Base-by-base conservation (phyloP, 306 rosid species). In the Cyclanthera cordifolia region DNA sequence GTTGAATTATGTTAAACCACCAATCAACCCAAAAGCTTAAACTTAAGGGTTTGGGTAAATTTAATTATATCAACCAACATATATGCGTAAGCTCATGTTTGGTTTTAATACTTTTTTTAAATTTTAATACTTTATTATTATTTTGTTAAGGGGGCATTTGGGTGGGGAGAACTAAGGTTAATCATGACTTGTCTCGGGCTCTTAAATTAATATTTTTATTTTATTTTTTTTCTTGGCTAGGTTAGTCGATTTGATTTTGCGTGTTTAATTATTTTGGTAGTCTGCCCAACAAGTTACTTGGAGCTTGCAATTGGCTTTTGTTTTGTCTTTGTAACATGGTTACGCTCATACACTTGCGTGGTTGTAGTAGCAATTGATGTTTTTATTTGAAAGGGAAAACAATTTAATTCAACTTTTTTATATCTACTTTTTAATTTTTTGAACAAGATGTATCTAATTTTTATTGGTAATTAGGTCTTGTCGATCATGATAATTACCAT, bases 401-500 rank as follows among this genome's bases (percentile, higher is more conserved):
- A 37, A 6, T 60, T 68, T 39, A 51, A 4, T 34, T 37, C 11
- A 43, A 15, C 41, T 21, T 45, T 63, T 32, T 9, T 4, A 34
- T 20, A 8, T 28, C n/a, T 5, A 34, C 5, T 32, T 34, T 34
- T 34, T 5, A 5, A 34, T 34, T 34, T 34, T 34, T 34, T 34
- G 41, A 34, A 34, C 41, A 6, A 34, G 41, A 4, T 23, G 6
- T 41, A 23, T 43, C 53, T 64, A 23, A 60, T 76, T 70, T 72
- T 78, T 71, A 73, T 70, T 37, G 68, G 72, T 73, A 59, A 78
- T 77, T 88, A 93, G 99, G 99, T 78, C 88, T 93, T 78, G 93
- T 85, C 17, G 99, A 93, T 86, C 99, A 93, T 78, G 93, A 88
- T 79, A 93, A 93, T 82, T 93, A 93, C 87, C 99, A 93, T 83